Conservation (phyloP, 2,329 filamentous ascomycete genomes). For the Myriosclerotinia duriaeana region DNA sequence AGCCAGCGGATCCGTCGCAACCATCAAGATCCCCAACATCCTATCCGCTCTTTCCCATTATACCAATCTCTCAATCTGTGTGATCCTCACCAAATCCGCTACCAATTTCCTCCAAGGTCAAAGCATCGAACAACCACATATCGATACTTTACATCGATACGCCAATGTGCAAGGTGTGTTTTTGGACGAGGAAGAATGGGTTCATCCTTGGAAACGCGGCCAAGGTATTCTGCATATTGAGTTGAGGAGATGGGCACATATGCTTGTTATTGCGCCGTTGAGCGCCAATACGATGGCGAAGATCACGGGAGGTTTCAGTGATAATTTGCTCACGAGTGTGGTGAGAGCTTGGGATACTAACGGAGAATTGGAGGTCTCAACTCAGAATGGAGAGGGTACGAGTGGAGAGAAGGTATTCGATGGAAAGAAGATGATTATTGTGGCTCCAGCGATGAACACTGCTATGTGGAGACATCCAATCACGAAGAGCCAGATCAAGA, state of each 20-base stretch:
- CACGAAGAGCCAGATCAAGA: conserved; percentile 67
- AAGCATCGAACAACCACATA: conserved; percentile 70
- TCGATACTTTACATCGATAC: conserved; percentile 57
- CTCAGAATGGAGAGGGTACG: conserved; percentile 25
- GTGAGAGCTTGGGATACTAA: conserved; percentile 82
- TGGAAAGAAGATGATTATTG: conserved; percentile 65
- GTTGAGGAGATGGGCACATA: conserved; percentile 75
- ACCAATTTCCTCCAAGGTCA: conserved; percentile 75
- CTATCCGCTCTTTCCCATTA: conserved; percentile 56
- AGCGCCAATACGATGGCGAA: conserved; percentile 86
- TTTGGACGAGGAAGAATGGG: conserved; percentile 84
- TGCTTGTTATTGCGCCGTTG: conserved; percentile 77
- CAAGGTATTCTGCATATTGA: conserved; percentile 89
- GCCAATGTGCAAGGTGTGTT: conserved; percentile 80
- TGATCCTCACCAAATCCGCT: conserved; percentile 76
- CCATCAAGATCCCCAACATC: conserved; percentile 77
- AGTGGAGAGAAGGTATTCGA: conserved; percentile 27
- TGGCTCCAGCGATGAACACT: conserved; percentile 84
- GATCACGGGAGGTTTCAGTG: conserved; percentile 72
- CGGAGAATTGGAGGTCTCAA: conserved; percentile 26
- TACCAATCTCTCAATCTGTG: conserved; percentile 69
- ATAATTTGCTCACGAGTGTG: conserved; percentile 72
- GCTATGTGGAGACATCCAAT: conserved; percentile 88
- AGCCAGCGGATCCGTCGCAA: conserved; percentile 75
- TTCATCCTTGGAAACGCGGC: conserved; percentile 71